phyloP scores from a whole-genome alignment of 2,329 filamentous ascomycete genomes.

The Ilyonectria destructans region DNA sequence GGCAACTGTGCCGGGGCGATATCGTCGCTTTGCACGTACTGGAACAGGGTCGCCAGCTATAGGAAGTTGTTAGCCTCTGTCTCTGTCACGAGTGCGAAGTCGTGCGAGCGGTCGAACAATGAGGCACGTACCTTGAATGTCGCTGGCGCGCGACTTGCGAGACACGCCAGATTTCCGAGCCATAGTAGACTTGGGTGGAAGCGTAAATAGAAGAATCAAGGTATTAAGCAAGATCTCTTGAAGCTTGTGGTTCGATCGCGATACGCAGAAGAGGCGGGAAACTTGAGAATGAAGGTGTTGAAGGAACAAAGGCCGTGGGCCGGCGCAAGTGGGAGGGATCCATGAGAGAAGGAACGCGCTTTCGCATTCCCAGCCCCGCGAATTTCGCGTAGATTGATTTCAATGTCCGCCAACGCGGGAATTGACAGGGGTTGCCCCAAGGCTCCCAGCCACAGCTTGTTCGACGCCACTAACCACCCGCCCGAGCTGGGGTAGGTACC shows the following conservation, averaged over 20 bases:
- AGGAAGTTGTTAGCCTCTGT: constrained; percentile 39
- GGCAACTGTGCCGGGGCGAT: constrained; percentile 86
- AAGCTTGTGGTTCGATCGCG: neutral
- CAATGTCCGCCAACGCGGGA: neutral
- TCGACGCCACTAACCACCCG: neutral
- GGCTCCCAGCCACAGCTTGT: neutral
- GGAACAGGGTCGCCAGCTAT: constrained; percentile 83
- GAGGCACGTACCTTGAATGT: constrained; percentile 58
- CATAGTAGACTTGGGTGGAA: constrained; percentile 36
- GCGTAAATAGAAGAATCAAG: neutral
- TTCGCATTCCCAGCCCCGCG: constrained; percentile 34
- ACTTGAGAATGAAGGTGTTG: neutral
- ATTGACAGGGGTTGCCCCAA: neutral
- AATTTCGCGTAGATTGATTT: constrained; percentile 28
- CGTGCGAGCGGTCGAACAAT: neutral
- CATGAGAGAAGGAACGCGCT: constrained; percentile 26
- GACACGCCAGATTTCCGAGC: constrained; percentile 34
- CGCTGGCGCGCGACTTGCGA: constrained; percentile 56
- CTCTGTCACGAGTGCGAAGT: neutral
- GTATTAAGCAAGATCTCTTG: neutral
- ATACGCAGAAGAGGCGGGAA: neutral
- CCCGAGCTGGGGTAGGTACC: neutral
- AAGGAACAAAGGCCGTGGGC: neutral
- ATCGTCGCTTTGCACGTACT: constrained; percentile 73
- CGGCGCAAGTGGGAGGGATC: constrained; percentile 7